Evolutionary conservation across 2,329 filamentous ascomycete genomes (phyloP), one percentile per base, ranked within the genome.

Genomic region (Epichloe gansuensis): DNA sequence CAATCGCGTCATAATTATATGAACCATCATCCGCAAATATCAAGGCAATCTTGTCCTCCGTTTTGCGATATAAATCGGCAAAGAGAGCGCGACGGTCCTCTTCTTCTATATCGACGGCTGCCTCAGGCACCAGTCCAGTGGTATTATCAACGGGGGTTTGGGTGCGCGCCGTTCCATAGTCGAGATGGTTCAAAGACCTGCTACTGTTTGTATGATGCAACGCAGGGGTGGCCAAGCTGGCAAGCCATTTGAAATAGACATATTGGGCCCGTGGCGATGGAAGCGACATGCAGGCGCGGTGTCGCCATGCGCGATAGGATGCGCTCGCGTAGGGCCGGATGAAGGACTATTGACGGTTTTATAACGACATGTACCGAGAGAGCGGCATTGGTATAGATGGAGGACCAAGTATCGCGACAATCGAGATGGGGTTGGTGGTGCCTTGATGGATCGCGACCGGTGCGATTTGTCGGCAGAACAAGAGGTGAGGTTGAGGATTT

Each of bases 71-170:
- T 52, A 91, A 73, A 54, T 88, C 82, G 66, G 82, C 81, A 69
- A 96, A 93, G 64, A 83, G 75, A 63, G 81, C 76, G 69, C 86
- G 84, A 66, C 82, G 78, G 60, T 80, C 78, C 65, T 91, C 86
- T 48, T 89, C 85, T 62, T 85, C 69, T 63, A 75, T 72, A 69
- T 83, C 77, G 56, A 68, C 60, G 58, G 75, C 70, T 76, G 78
- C 75, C 76, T 82, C 78, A 76, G 78, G 78, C 76, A 80, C 70
- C 75, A 75, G 73, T 52, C 67, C 64, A 57, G 68, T 65, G 61
- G 70, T 65, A 66, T 67, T 69, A 67, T 79, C 76, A 64, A 73
- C 64, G 60, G 75, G 73, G 59, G 76, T 75, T 58, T 73, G 70
- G 52, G 71, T 78, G 60, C 71, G 75, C 63, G 72, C 64, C 56